A percentile compares a stretch with the other conserved stretches of the same genome.
Conservation (phyloP, 106 monocot species). For the Cymbidium sinense region DNA sequence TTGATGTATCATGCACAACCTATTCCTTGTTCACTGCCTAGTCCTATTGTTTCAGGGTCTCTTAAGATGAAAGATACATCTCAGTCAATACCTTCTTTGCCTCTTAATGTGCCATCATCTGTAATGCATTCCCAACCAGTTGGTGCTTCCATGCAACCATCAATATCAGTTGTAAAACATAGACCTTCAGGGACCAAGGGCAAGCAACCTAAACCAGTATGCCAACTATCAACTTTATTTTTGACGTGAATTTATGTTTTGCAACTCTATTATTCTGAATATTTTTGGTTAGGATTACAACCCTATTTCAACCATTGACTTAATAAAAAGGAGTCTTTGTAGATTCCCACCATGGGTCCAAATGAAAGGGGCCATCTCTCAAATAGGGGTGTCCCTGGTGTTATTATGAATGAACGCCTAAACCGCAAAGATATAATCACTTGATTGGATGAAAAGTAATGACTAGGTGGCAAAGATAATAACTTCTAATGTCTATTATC, state of each 20-base stretch:
- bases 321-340: no score
- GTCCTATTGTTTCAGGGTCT: constrained; percentile 53
- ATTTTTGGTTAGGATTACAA: no score
- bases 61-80: constrained; percentile 49
- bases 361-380: no score
- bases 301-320: no score
- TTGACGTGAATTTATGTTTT: not conserved
- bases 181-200: constrained; percentile 48
- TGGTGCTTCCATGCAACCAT: constrained; percentile 43
- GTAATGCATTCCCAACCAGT: no score
- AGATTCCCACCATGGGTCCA: no score
- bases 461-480: constrained; percentile 74
- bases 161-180: constrained; percentile 53
- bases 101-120: no score
- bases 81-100: constrained; percentile 24
- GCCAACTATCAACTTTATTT: constrained; percentile 14
- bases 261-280: no score
- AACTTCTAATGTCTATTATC: constrained; percentile 58
- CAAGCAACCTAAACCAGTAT: constrained; percentile 81
- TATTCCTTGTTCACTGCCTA: constrained; percentile 37
- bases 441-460: constrained; percentile 54
- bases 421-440: constrained; percentile 31
- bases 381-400: no score
- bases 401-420: constrained; percentile 28
- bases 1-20: constrained; percentile 27